Conservation (phyloP, 2,329 filamentous ascomycete species). For the Pseudopyrenochaeta lycopersici region DNA sequence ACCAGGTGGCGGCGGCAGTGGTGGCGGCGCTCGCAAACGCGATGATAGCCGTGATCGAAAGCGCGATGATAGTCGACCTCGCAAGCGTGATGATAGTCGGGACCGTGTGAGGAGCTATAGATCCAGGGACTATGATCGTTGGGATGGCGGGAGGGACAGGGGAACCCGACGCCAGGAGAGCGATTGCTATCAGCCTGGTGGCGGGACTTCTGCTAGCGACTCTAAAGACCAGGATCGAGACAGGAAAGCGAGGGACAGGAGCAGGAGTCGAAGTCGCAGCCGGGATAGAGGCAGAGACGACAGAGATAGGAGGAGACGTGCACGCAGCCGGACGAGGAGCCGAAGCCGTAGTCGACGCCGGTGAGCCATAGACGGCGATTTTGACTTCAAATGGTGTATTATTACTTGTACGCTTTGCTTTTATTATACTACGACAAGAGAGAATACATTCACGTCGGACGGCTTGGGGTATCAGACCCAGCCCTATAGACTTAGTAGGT, state of each 20-base stretch:
- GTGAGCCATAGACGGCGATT: slow-evolving; percentile 2
- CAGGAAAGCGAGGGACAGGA: slow-evolving; percentile 38
- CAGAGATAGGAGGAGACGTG: slow-evolving; percentile 24
- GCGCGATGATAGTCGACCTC: slow-evolving; percentile 33
- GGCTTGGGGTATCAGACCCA: too few species aligned
- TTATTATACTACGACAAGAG: too few species aligned
- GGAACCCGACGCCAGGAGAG: slow-evolving; percentile 37
- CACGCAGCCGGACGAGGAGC: slow-evolving; percentile 17
- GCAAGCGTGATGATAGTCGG: slow-evolving; percentile 49
- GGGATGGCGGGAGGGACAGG: slow-evolving; percentile 34
- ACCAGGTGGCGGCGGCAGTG: slow-evolving; percentile 31
- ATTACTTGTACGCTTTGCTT: not conserved
- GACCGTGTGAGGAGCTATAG: slow-evolving; percentile 49
- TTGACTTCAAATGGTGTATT: not conserved
- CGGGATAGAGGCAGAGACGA: slow-evolving; percentile 17
- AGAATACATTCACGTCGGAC: too few species aligned
- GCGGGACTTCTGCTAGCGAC: slow-evolving; percentile 16
- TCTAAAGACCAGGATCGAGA: slow-evolving; percentile 27
- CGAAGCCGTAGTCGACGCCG: slow-evolving; percentile 29
- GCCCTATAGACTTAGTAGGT: too few species aligned
- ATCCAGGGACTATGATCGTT: slow-evolving; percentile 53
- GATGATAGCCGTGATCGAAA: slow-evolving; percentile 48
- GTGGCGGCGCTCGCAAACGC: slow-evolving; percentile 38
- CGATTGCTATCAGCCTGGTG: slow-evolving; percentile 43
- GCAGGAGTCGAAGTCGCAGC: slow-evolving; percentile 17